A percentile compares a stretch with the other conserved stretches of the same genome.
Evolutionary conservation across 805 yeast species (phyloP).

Genomic region (Zygotorulaspora florentina): DNA sequence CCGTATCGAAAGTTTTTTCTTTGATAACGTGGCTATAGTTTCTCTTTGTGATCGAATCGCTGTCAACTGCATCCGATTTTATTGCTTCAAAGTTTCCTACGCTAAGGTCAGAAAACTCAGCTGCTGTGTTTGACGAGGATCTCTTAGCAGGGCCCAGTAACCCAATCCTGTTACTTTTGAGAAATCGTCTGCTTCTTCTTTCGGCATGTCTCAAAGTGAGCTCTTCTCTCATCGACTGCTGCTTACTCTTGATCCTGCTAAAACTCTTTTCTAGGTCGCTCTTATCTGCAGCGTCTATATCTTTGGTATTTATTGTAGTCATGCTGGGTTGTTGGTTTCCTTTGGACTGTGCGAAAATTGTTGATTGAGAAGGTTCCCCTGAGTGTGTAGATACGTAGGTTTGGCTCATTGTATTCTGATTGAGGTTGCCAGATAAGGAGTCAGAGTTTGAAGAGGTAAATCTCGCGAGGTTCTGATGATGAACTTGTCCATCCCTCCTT

Average conservation of each 20-base stretch:
- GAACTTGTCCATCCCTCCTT: conserved; percentile 1
- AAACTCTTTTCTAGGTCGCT: conserved; percentile 13
- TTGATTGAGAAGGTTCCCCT: conserved; percentile 23
- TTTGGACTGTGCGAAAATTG: conserved; percentile 21
- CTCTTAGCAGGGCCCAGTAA: conserved; percentile 34
- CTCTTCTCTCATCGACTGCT: conserved; percentile 28
- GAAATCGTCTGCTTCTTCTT: conserved; percentile 27
- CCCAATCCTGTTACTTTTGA: conserved; percentile 23
- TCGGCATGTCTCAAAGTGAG: conserved; percentile 23
- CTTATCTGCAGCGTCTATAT: conserved; percentile 5
- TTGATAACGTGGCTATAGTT: neutral
- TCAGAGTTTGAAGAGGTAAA: conserved; percentile 5
- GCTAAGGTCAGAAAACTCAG: conserved; percentile 10
- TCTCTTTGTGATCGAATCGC: neutral
- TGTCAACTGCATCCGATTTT: neutral
- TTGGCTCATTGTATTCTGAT: conserved; percentile 10
- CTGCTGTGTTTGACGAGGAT: conserved; percentile 18
- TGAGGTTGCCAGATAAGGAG: conserved; percentile 5
- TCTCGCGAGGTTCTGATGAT: neutral
- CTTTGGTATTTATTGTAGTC: conserved; percentile 23
- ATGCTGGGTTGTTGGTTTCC: conserved; percentile 23
- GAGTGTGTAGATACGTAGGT: conserved; percentile 13
- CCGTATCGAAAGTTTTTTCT: neutral
- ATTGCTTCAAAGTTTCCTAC: neutral
- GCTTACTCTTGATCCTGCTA: conserved; percentile 21